Evolutionary conservation across 2,329 filamentous ascomycete genomes (phyloP).

Genomic region (Ploettnerulaceae sp.): DNA sequence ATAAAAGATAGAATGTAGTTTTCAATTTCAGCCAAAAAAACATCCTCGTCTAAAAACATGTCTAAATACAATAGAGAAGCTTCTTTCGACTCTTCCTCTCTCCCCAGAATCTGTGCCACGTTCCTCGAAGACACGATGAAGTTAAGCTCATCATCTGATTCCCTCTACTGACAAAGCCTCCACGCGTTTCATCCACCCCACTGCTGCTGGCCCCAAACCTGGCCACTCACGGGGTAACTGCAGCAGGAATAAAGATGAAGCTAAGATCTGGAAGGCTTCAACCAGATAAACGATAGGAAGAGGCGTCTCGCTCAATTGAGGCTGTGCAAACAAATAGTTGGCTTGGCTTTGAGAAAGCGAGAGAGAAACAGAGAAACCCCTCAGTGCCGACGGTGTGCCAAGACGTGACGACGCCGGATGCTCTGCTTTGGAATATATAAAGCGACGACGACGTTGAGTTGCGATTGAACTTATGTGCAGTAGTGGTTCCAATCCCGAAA

Average conservation of each 20-base stretch:
- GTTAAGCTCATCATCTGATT: background rate
- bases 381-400: background rate
- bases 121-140: background rate
- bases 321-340: slow-evolving; percentile 8
- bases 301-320: slow-evolving; percentile 2
- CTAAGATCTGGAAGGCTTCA: slow-evolving; percentile 3
- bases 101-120: background rate
- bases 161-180: slow-evolving; percentile 2
- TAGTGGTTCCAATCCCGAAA: too few relatives aligned
- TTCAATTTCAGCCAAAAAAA: too few relatives aligned
- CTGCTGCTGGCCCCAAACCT: slow-evolving; percentile 4
- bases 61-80: too few relatives aligned
- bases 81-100: background rate
- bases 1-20: too few relatives aligned
- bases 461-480: background rate
- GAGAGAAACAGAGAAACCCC: background rate
- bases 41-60: too few relatives aligned
- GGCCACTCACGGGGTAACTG: slow-evolving; percentile 3
- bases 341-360: background rate
- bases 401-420: slow-evolving; percentile 11
- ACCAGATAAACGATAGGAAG: slow-evolving; percentile 7
- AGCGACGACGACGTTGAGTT: background rate
- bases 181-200: slow-evolving; percentile 15
- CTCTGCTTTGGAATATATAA: too few relatives aligned
- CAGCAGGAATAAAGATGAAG: background rate